Evolutionary conservation across 768 basidiomycete species (phyloP).

Genomic region (Glaciozyma antarctica): DNA sequence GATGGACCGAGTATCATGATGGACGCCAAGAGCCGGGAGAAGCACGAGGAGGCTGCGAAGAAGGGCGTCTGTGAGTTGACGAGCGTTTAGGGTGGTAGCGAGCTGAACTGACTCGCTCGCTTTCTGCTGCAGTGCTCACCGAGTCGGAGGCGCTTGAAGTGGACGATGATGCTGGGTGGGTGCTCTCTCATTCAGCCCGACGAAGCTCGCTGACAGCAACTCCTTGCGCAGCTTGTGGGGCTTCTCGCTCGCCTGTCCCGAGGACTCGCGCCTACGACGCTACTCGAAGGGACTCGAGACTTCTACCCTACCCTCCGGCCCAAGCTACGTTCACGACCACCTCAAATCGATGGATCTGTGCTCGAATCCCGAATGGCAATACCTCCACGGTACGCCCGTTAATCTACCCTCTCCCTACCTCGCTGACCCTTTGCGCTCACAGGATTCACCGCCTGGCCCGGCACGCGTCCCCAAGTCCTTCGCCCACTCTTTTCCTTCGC

Average conservation of each 20-base stretch:
- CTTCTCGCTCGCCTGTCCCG: conserved; percentile 33
- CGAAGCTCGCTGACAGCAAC: neutral
- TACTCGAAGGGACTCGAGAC: conserved; percentile 33
- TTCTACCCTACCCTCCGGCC: conserved; percentile 27
- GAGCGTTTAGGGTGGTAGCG: neutral
- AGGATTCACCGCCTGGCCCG: conserved; percentile 38
- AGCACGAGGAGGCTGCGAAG: conserved; percentile 18
- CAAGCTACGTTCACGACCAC: conserved; percentile 38
- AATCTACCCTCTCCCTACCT: neutral
- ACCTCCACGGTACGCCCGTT: conserved; percentile 29
- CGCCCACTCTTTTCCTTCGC: conserved; percentile 72
- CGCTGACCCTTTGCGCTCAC: neutral
- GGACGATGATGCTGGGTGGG: conserved; percentile 32
- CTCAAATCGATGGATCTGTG: conserved; percentile 39
- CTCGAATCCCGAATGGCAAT: conserved; percentile 39
- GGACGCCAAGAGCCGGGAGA: conserved; percentile 15
- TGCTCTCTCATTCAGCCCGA: neutral
- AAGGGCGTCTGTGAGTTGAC: conserved; percentile 18
- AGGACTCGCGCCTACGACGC: conserved; percentile 30
- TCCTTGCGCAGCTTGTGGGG: conserved; percentile 22
- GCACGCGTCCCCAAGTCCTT: conserved; percentile 29
- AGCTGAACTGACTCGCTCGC: neutral
- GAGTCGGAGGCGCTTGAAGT: conserved; percentile 13
- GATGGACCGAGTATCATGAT: conserved; percentile 35
- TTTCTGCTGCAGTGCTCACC: conserved; percentile 5